Evolutionary conservation across 2,329 filamentous ascomycete species (phyloP), one percentile per base, ranked within the genome.

Genomic region (Harringtonia lauricola): DNA sequence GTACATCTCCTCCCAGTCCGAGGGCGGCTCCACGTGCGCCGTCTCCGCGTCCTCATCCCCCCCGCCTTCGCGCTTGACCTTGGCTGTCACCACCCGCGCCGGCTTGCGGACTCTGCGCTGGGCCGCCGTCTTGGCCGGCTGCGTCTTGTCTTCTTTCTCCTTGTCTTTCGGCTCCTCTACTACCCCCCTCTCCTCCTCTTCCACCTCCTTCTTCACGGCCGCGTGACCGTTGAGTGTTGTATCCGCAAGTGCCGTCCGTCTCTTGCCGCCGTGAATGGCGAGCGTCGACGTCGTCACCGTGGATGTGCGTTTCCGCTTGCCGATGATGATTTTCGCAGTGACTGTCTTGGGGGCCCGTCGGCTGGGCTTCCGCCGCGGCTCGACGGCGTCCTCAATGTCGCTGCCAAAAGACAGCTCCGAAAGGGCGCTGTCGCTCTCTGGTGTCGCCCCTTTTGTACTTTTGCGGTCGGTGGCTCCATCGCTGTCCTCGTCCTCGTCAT

Each of bases 1-100:
- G 64, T 95, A 98, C 45, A 95, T 79, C 45, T 80, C 74, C 49
- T 87, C 79, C 92, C 92, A 95, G 58, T 88, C 79, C 1, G 79
- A 71, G 0, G 89, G 88, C 2, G 87, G 77, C n/a, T 63, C 56
- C 8, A 68, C 63, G 59, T 18, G 36, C 5, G 26, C 7, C 4
- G 13, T 24, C 2, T 19, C 7, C 12, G 19, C 22, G 8, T 39
- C 34, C 3, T 26, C 41, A 9, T 10, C 41, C 8, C 39, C 39
- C 5, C 19, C 28, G 8, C 30, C 2, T 15, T 38, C 24, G 8
- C 1, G 5, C 24, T 42, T 44, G 36, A 37, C n/a, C 34, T 37
- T 28, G 14, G 41, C 43, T 3, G 39, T 41, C 34, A 49, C 41
- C 6, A 46, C 41, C 8, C 49, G 47, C 10, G 50, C 50, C 4